A percentile compares a stretch with the other conserved stretches of the same genome.
These are phyloP conservation scores for Megacollybia marginata DNA, from an alignment of 768 basidiomycete species.

Conservation along the genomic window DNA sequence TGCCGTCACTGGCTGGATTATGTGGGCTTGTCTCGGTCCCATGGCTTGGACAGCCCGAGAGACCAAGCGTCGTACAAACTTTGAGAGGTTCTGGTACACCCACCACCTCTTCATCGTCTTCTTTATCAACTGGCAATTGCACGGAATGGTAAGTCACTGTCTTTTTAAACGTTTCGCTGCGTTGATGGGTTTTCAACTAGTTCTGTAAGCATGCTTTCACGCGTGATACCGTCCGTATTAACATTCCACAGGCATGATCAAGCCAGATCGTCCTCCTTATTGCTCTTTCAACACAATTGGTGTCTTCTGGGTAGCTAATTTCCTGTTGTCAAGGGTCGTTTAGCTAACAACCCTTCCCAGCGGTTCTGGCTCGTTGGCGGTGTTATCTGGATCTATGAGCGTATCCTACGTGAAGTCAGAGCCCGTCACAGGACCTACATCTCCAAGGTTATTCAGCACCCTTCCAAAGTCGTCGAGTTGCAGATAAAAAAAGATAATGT, in stretches of 20 bases:
- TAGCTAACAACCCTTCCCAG: conserved; percentile 26
- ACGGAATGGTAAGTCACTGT: conserved; percentile 67
- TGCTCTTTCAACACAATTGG: conserved; percentile 83
- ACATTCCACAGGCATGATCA: conserved; percentile 62
- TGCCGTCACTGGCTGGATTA: conserved; percentile 81
- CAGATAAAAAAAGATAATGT: conserved; percentile 98
- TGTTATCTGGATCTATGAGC: conserved; percentile 78
- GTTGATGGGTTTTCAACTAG: too few relatives aligned
- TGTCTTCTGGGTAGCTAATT: conserved; percentile 82
- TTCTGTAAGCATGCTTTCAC: too few relatives aligned
- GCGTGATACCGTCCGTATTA: too few relatives aligned
- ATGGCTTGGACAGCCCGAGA: conserved; percentile 88
- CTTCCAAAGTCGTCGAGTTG: conserved; percentile 76
- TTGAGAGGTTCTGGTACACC: conserved; percentile 87
- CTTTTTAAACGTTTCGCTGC: too few relatives aligned
- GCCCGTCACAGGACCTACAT: conserved; percentile 89
- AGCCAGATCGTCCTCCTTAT: conserved; percentile 82
- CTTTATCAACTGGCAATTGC: conserved; percentile 92
- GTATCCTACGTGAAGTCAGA: conserved; percentile 86
- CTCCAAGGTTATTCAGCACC: conserved; percentile 93
- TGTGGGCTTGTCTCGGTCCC: conserved; percentile 61
- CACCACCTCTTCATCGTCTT: conserved; percentile 88
- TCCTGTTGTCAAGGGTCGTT: conserved; percentile 2
- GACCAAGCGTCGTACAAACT: conserved; percentile 68
- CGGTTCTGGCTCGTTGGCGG: conserved; percentile 90